Conservation (phyloP, 2,329 filamentous ascomycete species). For the Fusarium ambrosium region DNA sequence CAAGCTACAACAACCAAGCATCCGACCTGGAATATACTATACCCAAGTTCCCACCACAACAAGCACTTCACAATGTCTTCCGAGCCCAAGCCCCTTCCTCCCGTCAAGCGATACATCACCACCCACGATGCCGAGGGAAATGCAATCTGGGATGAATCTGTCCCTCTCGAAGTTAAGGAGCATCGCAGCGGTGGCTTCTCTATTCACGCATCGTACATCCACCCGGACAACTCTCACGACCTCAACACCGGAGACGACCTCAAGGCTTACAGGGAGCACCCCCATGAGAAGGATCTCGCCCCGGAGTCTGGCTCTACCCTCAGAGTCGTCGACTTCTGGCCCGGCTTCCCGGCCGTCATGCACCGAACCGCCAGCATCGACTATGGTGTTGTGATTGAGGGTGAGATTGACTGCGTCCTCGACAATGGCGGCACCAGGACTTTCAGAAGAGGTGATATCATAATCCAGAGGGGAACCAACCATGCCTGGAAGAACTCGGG, state of each 20-base stretch:
- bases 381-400: slow-evolving; percentile 40
- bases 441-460: slow-evolving; percentile 37
- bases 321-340: slow-evolving; percentile 41
- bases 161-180: slow-evolving; percentile 30
- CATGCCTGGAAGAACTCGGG: slow-evolving; percentile 43
- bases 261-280: slow-evolving; percentile 34
- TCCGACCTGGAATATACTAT: background rate
- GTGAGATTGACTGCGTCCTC: slow-evolving; percentile 40
- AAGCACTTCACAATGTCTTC: slow-evolving; percentile 25
- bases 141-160: slow-evolving; percentile 33
- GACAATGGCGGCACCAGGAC: slow-evolving; percentile 36
- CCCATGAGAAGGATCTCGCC: slow-evolving; percentile 31
- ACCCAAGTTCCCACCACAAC: background rate
- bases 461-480: slow-evolving; percentile 44
- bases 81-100: slow-evolving; percentile 27
- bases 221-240: slow-evolving; percentile 27
- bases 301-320: slow-evolving; percentile 36
- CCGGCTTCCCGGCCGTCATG: slow-evolving; percentile 35
- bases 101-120: slow-evolving; percentile 40
- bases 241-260: slow-evolving; percentile 33
- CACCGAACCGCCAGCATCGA: slow-evolving; percentile 44
- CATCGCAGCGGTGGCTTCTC: slow-evolving; percentile 37
- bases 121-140: slow-evolving; percentile 36
- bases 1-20: background rate
- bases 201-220: slow-evolving; percentile 36